Base-by-base conservation (phyloP, 2,329 filamentous ascomycete genomes). In the Arachnomyces sp. region DNA sequence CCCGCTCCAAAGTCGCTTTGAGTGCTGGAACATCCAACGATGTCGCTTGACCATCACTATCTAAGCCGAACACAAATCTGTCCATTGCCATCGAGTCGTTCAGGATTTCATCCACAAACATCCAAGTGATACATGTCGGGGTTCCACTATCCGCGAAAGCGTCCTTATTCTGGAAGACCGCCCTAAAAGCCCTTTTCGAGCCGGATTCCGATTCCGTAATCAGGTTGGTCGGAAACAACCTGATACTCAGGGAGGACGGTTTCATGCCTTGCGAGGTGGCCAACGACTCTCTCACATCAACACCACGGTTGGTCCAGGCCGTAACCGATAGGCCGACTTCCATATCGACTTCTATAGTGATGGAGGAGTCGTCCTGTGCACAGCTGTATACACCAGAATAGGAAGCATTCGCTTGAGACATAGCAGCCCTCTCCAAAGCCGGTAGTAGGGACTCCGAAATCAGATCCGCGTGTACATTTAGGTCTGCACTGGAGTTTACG, bases 81-180 rank as follows among this genome's bases (percentile, higher is more conserved):
- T 57, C 56, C 25, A 56, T 31, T 2, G 47, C 46, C 30, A 38
- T 38, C 1, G 46, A 49, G 7, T 37, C 34, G 37, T 50, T 52
- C 17, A 43, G 47, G 3, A 47, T 34, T 34, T 44, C 49, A 34
- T 54, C 56, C 20, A 54, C 25, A 17, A 50, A 36, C 37, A 51
- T 28, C 52, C 53, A 58, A 7, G 54, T 53, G 7, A 57, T 49
- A 38, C 54, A 57, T 33, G 50, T 55, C 14, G 52, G 45, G 9
- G 51, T 53, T 5, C 39, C 49, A 31, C 36, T 39, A 40, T 58
- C 51, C 3, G 49, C 51, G 13, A 52, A 35, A 30, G 51, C 53
- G 15, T 49, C 49, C 32, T 42, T 42, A 36, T 54, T 47, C 36
- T 52, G 48, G 13, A 55, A 43, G 11, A 52, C 40, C 12, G 42